Conservation (phyloP, 495 filamentous ascomycete species). For the Aspergillus funiculosus region DNA sequence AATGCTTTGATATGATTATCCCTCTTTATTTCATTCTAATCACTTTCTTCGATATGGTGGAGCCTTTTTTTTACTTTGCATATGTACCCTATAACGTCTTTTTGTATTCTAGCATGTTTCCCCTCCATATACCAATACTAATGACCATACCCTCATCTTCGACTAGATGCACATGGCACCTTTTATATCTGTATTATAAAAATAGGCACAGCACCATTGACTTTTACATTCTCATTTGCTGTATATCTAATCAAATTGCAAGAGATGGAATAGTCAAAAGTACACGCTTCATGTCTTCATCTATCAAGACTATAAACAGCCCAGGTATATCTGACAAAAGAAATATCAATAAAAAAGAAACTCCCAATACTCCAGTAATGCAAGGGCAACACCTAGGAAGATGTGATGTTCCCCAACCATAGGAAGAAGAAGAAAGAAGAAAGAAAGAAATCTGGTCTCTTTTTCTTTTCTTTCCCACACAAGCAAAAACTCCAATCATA, state of each 20-base stretch:
- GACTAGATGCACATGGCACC: too few species aligned
- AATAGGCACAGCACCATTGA: too few species aligned
- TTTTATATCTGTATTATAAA: too few species aligned
- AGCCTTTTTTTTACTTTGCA: constrained; percentile 6
- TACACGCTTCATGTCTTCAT: background rate
- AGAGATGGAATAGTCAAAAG: too few species aligned
- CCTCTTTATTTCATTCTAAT: background rate
- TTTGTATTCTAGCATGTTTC: constrained; percentile 34
- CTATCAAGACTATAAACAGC: constrained; percentile 3
- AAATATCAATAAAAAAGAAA: background rate
- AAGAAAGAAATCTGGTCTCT: too few species aligned
- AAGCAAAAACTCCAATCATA: background rate
- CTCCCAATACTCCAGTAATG: constrained; percentile 11
- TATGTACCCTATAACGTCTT: constrained; percentile 19
- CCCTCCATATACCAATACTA: too few species aligned
- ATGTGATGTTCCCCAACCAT: too few species aligned
- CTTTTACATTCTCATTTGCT: too few species aligned
- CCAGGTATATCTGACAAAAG: constrained; percentile 4
- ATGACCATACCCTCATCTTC: background rate
- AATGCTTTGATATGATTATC: constrained; percentile 16
- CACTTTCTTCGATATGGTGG: constrained; percentile 12
- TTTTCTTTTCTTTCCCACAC: background rate
- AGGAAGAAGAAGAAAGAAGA: too few species aligned
- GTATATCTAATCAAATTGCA: background rate
- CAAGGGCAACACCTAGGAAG: too few species aligned